Base-by-base conservation (phyloP, 225 moss, liverwort and hornwort genomes). In the Sphagnum tenellum region DNA sequence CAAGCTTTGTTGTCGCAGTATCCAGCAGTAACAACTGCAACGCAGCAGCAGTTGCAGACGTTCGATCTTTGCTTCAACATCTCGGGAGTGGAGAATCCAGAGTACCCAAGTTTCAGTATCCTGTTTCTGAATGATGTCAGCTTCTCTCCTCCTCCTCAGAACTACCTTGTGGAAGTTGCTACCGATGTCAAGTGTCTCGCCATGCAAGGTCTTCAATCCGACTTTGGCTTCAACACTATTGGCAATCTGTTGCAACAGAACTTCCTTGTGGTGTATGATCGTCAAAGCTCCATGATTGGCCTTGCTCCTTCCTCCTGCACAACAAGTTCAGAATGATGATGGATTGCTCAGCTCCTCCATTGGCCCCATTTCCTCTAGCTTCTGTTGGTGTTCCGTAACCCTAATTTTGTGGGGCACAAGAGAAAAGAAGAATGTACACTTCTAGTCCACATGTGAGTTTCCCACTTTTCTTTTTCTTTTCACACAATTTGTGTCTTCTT, bases 161-260 rank as follows among this genome's bases (percentile, higher is more conserved):
- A 78, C 49, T 29, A 67, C 65, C 71, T 55, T 52, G 78, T 78
- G 44, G 49, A 55, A 51, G 74, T 74, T 3, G 29, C 64, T 0
- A 7, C 53, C 59, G 73, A 61, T 46, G 73, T 58, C 8, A 64
- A 70, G 52, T 78, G 78, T 56, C 55, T 74, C 46, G 78, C 78
- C 46, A 71, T 78, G 57, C 53, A 57, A 4, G 56, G 52, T 56
- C 62, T 73, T 9, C 5, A 62, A 10, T 50, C 73, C 13, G 29
- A 29, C 7, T 74, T 70, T 12, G 76, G 72, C 5, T 74, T 67
- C 9, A 74, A 60, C 10, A 64, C 74, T 2, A 44, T 78, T 57
- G 78, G 78, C 49, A 78, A 78, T 63, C 52, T 78, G 70, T 62
- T 70, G 49, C 78, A 78, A 49, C 78, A 78, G 56, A 74, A 78